Percentiles rank a stretch among this genome's conserved stretches.
Evolutionary conservation across 1,139 yeast species (phyloP).

Genomic region (Hyphopichia pseudoburtonii): DNA sequence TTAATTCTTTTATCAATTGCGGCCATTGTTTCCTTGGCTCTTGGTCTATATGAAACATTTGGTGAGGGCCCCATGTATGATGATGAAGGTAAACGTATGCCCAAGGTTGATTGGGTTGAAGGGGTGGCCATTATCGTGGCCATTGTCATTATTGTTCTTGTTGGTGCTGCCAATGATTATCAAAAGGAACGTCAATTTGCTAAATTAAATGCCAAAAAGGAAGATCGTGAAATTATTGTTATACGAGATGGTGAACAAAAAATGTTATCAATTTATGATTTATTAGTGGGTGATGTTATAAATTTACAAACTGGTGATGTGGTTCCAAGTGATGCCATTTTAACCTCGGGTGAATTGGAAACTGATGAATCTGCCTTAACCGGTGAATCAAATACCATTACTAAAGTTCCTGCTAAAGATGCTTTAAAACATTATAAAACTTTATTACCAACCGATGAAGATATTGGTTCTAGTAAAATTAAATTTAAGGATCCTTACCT

Average conservation of each 20-base stretch:
- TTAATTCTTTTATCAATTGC: constrained; percentile 81
- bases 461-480: constrained; percentile 48
- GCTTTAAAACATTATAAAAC: constrained; percentile 39
- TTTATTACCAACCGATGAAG: constrained; percentile 36
- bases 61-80: constrained; percentile 77
- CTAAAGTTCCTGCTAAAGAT: constrained; percentile 56
- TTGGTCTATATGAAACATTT: constrained; percentile 90
- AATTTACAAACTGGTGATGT: constrained; percentile 91
- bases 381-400: constrained; percentile 87
- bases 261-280: constrained; percentile 69
- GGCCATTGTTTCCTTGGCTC: constrained; percentile 82
- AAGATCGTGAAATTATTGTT: constrained; percentile 78
- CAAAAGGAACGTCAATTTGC: constrained; percentile 95
- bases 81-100: constrained; percentile 69
- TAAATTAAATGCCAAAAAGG: constrained; percentile 80
- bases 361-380: constrained; percentile 93
- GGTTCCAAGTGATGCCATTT: constrained; percentile 82
- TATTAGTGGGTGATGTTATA: constrained; percentile 84
- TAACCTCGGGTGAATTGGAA: constrained; percentile 76
- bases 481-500: constrained; percentile 71
- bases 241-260: constrained; percentile 70
- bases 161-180: constrained; percentile 93
- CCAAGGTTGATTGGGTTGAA: constrained; percentile 95
- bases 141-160: constrained; percentile 82
- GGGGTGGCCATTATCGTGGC: constrained; percentile 97